Base-by-base conservation (phyloP, 116 monocot genomes). In the Iris pallida region DNA sequence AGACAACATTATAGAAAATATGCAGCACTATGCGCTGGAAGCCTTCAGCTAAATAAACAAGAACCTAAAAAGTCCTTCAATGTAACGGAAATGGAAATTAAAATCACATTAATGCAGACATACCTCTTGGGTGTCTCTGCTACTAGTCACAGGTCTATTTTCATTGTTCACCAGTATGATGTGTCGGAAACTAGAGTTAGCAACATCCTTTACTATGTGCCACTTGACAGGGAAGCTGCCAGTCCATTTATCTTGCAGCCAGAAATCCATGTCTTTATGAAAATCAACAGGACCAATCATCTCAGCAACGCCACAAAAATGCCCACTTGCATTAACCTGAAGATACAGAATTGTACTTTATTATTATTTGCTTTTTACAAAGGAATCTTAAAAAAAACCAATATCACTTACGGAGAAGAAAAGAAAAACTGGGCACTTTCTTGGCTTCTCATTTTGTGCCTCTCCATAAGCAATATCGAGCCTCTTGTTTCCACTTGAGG, bases 71-170 rank as follows among this genome's bases (percentile, higher is more conserved):
- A 30, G 30, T 3, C 30, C 30, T 30, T 30, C 3, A 51, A 51
- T 51, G 49, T 7, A 9, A 51, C 0, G 13, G 4, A 51, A 51
- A n/a, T n/a, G n/a, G n/a, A n/a, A n/a, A n/a, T n/a, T n/a, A n/a
- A n/a, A n/a, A n/a, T n/a, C 49, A 51, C 7, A 51, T 9, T 9
- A 51, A 47, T 64, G 19, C 13, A 44, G 42, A 5, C 10, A 7
- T 79, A 79, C 83, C 83, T 79, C 83, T 72, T 83, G 83, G 45
- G 83, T 83, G 47, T 79, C 83, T 47, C 83, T 73, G 71, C 83
- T 83, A 51, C 73, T 71, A 16, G 83, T 83, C 17, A 83, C 83
- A 41, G 83, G 83, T 40, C 68, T 78, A 56, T 78, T 71, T 67
- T 83, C 83, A 61, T 83, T 83, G 59, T 83, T 83, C 71, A 71